phyloP scores from a whole-genome alignment of 1,139 yeast genomes.

The Kurtzmaniella quercitrusa region DNA sequence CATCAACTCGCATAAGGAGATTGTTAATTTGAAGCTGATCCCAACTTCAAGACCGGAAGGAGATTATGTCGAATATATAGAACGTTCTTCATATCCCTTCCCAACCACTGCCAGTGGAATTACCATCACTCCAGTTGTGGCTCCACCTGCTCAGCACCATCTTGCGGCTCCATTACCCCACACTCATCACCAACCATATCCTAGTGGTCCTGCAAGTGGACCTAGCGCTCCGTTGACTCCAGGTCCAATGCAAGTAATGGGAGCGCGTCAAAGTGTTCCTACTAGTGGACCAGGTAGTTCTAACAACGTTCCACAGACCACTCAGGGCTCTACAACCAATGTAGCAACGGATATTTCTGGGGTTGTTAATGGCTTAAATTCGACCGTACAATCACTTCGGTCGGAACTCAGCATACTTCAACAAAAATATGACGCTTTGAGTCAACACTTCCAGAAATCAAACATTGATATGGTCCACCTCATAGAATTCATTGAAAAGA shows the following conservation, averaged over 20 bases:
- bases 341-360: conserved; percentile 12
- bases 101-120: conserved; percentile 1
- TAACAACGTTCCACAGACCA: conserved; percentile 1
- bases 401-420: conserved; percentile 36
- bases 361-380: conserved; percentile 35
- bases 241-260: conserved; percentile 11
- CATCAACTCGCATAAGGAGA: conserved; percentile 38
- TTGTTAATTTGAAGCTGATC: conserved; percentile 32
- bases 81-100: conserved; percentile 8
- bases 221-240: conserved; percentile 10
- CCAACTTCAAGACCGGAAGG: conserved; percentile 24
- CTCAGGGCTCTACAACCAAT: conserved; percentile 1
- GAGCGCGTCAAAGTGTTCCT: conserved; percentile 10
- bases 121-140: conserved; percentile 1
- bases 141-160: conserved; percentile 3
- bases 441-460: conserved; percentile 43
- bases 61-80: conserved; percentile 10
- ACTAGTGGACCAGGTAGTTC: not conserved
- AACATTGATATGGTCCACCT: conserved; percentile 48
- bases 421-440: conserved; percentile 41
- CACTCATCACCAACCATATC: conserved; percentile 3
- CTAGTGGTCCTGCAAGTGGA: conserved; percentile 12
- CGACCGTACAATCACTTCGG: conserved; percentile 29
- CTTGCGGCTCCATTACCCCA: conserved; percentile 10
- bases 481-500: conserved; percentile 26